Conservation (phyloP, 73 alveolate genomes). For the Paramecium sonneborni region DNA sequence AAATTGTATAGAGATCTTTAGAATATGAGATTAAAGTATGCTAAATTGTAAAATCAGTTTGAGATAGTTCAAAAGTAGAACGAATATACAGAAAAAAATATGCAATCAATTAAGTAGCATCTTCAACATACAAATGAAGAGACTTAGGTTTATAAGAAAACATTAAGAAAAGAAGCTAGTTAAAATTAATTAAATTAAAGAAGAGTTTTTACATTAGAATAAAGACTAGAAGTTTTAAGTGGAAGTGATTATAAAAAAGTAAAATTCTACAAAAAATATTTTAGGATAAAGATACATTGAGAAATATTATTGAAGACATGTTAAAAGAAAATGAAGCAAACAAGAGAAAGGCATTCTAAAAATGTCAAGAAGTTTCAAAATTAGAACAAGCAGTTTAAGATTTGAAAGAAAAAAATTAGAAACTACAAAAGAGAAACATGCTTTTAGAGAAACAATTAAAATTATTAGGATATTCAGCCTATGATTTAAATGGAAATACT, state of each 20-base stretch:
- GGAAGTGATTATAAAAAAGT: conserved; percentile 44
- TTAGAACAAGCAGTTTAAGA: conserved; percentile 6
- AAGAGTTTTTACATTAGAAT: conserved; percentile 51
- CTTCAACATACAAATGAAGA: conserved; percentile 2
- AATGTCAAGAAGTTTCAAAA: neutral
- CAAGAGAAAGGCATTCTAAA: conserved; percentile 46
- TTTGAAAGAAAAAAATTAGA: neutral
- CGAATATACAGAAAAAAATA: conserved; percentile 25
- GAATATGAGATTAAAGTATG: neutral
- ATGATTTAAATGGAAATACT: conserved; percentile 36
- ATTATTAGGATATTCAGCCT: conserved; percentile 22
- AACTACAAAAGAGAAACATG: neutral
- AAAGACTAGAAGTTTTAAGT: conserved; percentile 40
- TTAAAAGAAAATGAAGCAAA: conserved; percentile 52
- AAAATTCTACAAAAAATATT: neutral
- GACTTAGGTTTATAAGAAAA: neutral
- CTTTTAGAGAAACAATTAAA: conserved; percentile 38
- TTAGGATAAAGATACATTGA: conserved; percentile 40
- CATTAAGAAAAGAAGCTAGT: conserved; percentile 31
- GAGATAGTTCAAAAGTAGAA: conserved; percentile 14
- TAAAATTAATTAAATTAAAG: conserved; percentile 27
- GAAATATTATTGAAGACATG: conserved; percentile 49
- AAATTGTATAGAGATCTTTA: conserved; percentile 43
- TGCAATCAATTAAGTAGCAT: conserved; percentile 22
- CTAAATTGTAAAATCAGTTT: neutral